Conservation (phyloP, 805 yeast genomes). For the Jamesozyma spencerorum region DNA sequence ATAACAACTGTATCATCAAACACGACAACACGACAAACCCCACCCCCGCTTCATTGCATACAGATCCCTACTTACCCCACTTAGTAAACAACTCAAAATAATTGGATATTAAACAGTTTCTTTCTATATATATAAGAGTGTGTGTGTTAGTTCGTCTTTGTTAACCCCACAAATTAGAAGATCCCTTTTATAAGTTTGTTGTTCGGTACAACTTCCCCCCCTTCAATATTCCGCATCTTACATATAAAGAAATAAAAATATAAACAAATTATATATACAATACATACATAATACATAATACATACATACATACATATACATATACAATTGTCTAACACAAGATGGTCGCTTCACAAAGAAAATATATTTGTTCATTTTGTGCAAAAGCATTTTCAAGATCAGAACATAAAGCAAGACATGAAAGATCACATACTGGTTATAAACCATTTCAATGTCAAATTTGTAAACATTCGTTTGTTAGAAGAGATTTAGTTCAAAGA, state of each 20-base stretch:
- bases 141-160: no score
- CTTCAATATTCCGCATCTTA: conserved; percentile 17
- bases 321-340: no score
- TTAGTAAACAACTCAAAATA: no score
- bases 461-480: conserved; percentile 64
- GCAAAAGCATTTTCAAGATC: conserved; percentile 72
- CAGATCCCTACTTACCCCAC: no score
- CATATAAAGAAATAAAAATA: background rate
- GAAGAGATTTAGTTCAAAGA: conserved; percentile 67
- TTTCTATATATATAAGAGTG: no score
- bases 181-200: background rate
- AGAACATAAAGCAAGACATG: conserved; percentile 72
- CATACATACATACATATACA: no score
- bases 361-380: conserved; percentile 71
- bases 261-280: background rate
- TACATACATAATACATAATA: no score
- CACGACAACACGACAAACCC: background rate
- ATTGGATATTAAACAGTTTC: no score
- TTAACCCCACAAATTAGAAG: background rate
- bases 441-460: conserved; percentile 68
- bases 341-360: conserved; percentile 39
- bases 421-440: conserved; percentile 70
- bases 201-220: conserved; percentile 73
- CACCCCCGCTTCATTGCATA: no score
- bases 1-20: no score